Conservation (phyloP, 768 basidiomycete species). For the Leccinellum albellum region DNA sequence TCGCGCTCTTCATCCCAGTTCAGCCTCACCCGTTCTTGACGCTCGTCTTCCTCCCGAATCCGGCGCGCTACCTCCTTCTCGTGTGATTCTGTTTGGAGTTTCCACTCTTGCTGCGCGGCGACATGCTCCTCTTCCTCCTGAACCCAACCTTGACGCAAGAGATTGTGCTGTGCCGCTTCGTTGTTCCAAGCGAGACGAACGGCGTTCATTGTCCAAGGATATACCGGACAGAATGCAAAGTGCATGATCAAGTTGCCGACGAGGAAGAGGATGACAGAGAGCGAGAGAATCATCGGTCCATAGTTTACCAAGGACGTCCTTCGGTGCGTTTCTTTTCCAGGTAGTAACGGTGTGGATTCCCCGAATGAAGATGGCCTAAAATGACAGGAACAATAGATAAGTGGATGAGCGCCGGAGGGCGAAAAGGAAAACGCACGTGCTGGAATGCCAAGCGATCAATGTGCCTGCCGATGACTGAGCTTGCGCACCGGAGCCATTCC, state of each 20-base stretch:
- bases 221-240: constrained; percentile 8
- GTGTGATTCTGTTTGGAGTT: constrained; percentile 10
- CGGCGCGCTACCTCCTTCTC: constrained; percentile 6
- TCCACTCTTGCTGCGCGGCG: constrained; percentile 1
- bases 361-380: not conserved
- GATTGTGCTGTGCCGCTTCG: not conserved
- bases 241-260: constrained; percentile 1
- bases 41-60: constrained; percentile 3
- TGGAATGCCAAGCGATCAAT: not conserved
- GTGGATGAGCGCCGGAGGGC: not conserved
- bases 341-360: constrained; percentile 9
- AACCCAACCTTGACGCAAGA: constrained; percentile 3
- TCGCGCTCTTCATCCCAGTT: constrained; percentile 5
- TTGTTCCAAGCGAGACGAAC: constrained; percentile 12
- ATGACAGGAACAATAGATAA: too few species aligned
- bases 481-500: too few species aligned
- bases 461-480: not conserved
- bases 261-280: not conserved
- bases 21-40: constrained; percentile 4
- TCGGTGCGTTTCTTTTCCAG: not conserved
- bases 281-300: not conserved
- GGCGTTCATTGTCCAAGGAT: constrained; percentile 4
- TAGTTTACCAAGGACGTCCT: not conserved
- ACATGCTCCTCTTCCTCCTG: constrained; percentile 5
- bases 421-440: not conserved